Conservation (phyloP, 2,329 filamentous ascomycete species). For the Elsinoe necatrix region DNA sequence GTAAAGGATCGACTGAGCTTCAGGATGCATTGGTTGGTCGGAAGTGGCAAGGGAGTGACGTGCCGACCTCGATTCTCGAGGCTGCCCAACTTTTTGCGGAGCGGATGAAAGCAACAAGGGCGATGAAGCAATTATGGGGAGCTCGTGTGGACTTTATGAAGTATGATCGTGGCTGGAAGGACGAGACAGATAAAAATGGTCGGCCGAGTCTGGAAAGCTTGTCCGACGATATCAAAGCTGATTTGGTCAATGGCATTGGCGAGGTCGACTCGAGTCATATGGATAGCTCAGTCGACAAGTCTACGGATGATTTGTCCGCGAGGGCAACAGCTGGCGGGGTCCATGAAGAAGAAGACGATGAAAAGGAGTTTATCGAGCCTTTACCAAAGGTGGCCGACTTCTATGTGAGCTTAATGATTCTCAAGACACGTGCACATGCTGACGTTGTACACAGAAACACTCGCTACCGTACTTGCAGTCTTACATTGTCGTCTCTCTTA, state of each 20-base stretch:
- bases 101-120: conserved; percentile 82
- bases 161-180: conserved; percentile 81
- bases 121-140: conserved; percentile 89
- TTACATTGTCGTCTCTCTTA: conserved; percentile 83
- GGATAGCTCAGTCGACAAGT: conserved; percentile 28
- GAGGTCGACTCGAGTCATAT: not conserved
- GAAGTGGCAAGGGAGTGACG: conserved; percentile 87
- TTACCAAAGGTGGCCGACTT: conserved; percentile 61
- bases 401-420: conserved; percentile 56
- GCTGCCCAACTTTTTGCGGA: conserved; percentile 86
- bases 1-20: conserved; percentile 73
- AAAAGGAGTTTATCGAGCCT: conserved; percentile 21
- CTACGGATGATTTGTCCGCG: conserved; percentile 29
- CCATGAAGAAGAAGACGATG: not conserved
- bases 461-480: conserved; percentile 83
- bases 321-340: conserved; percentile 5
- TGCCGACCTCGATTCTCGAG: conserved; percentile 89
- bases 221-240: not conserved
- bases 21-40: conserved; percentile 74
- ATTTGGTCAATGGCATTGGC: not conserved
- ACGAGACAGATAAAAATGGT: conserved; percentile 15
- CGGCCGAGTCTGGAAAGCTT: not conserved
- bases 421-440: conserved; percentile 21
- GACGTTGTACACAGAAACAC: conserved; percentile 47
- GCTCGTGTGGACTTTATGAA: conserved; percentile 86